Conservation (phyloP, 371 early-diverging fungal species). For the Mortierella sp. region DNA sequence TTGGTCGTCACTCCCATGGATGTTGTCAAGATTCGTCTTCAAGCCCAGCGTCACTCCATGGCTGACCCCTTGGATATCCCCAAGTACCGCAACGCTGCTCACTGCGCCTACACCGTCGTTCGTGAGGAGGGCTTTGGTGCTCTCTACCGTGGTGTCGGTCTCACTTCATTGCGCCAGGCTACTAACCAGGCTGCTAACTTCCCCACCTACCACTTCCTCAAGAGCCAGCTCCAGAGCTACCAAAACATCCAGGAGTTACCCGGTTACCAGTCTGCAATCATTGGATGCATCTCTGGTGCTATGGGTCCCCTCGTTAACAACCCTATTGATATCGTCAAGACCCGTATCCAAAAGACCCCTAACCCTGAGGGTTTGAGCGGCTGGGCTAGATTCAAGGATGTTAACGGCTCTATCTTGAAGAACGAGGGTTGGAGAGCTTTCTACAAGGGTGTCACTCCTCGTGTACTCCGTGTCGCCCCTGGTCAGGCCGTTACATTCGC, state of each 20-base stretch:
- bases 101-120: constrained; percentile 92
- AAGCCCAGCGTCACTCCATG: constrained; percentile 96
- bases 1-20: constrained; percentile 97
- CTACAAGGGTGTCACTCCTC: constrained; percentile 96
- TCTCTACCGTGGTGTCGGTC: constrained; percentile 93
- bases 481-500: constrained; percentile 92
- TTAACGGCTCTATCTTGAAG: constrained; percentile 79
- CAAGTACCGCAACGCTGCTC: constrained; percentile 96
- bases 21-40: constrained; percentile 96
- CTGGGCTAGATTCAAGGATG: constrained; percentile 83
- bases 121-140: constrained; percentile 93
- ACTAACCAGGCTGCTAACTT: constrained; percentile 99
- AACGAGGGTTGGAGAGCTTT: constrained; percentile 95
- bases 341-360: constrained; percentile 93
- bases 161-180: constrained; percentile 97
- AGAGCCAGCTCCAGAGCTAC: constrained; percentile 73
- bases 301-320: constrained; percentile 97
- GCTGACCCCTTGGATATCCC: constrained; percentile 96
- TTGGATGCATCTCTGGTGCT: constrained; percentile 96
- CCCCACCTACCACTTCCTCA: constrained; percentile 95
- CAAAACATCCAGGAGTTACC: constrained; percentile 90
- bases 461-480: constrained; percentile 95
- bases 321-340: constrained; percentile 98
- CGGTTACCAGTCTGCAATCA: constrained; percentile 89
- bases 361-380: constrained; percentile 77